Evolutionary conservation across 192 early-diverging fungal genomes (phyloP).

Genomic region (Rhizophagus sp.): DNA sequence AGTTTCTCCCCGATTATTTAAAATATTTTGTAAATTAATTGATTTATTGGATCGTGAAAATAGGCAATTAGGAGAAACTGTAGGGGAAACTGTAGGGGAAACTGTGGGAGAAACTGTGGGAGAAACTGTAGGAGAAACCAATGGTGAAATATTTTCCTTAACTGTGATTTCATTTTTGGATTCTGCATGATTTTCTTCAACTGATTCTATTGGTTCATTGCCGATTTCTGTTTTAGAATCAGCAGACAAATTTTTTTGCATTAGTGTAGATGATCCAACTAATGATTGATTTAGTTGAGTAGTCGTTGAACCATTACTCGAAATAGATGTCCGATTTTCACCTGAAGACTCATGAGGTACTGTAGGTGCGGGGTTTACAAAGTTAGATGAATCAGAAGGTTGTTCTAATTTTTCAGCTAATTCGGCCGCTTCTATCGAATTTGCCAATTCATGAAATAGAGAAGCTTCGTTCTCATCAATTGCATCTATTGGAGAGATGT

Average conservation of each 20-base stretch:
- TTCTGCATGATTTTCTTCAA: not conserved
- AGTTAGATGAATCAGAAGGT: not conserved
- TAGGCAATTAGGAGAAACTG: not conserved
- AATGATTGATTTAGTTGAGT: not conserved
- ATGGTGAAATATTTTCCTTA: not conserved
- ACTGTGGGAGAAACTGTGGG: not conserved
- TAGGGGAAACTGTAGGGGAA: not conserved
- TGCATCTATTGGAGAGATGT: conserved; percentile 2
- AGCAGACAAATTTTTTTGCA: not conserved
- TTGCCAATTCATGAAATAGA: conserved; percentile 22
- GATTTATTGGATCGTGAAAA: not conserved
- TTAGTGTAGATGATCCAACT: not conserved
- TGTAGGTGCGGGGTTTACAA: not conserved
- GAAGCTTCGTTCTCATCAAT: conserved; percentile 8
- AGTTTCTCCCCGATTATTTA: not conserved
- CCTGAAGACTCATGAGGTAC: not conserved
- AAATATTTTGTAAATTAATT: not conserved
- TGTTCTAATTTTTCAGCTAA: conserved; percentile 16
- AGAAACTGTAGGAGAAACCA: not conserved
- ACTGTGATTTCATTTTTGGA: not conserved
- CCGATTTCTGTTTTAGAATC: conserved; percentile 4
- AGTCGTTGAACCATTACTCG: not conserved
- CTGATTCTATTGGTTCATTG: not conserved
- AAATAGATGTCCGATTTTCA: not conserved
- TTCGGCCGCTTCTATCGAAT: conserved; percentile 12